Percentiles rank a stretch among this genome's conserved stretches.
These are phyloP conservation scores for Nannochloropsis salina DNA, from an alignment of 108 stramenopile species.

Conservation along the genomic window DNA sequence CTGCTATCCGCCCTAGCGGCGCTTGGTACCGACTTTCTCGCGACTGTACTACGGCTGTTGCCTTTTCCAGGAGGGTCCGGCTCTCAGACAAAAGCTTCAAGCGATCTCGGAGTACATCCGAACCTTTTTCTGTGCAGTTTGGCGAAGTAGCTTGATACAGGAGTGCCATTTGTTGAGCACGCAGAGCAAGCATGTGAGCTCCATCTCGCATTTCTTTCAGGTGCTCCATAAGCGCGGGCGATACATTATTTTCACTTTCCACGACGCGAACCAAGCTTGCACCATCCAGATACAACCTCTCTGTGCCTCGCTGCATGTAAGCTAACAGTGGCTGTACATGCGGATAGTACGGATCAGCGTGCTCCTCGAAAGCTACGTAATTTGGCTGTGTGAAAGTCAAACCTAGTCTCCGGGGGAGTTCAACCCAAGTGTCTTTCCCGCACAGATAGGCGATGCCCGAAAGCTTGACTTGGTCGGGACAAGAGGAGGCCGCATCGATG, in stretches of 20 bases:
- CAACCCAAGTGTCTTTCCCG: slow-evolving; percentile 37
- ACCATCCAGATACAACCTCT: not conserved
- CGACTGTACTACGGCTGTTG: not conserved
- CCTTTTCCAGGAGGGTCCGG: slow-evolving; percentile 24
- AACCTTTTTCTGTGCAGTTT: not conserved
- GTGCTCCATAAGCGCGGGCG: not conserved
- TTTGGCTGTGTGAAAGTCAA: slow-evolving; percentile 28
- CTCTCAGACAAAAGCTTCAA: slow-evolving; percentile 7
- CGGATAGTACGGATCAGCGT: not conserved
- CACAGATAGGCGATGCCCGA: slow-evolving; percentile 39
- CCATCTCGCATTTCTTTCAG: slow-evolving; percentile 25
- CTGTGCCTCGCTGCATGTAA: slow-evolving; percentile 16
- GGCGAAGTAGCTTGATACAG: slow-evolving; percentile 22
- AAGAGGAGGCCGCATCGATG: not conserved
- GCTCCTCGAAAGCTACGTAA: slow-evolving; percentile 27
- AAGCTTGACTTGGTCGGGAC: slow-evolving; percentile 22
- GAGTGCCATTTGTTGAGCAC: slow-evolving; percentile 22
- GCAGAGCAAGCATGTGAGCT: not conserved
- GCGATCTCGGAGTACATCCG: not conserved
- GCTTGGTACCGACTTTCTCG: slow-evolving; percentile 27
- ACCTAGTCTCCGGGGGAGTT: slow-evolving; percentile 28
- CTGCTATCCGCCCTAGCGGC: slow-evolving; percentile 23
- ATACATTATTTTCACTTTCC: not conserved
- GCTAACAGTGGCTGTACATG: slow-evolving; percentile 18
- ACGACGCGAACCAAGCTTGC: not conserved